Conservation (phyloP, 2,329 filamentous ascomycete genomes). For the Beauveria scarabaeidicola region DNA sequence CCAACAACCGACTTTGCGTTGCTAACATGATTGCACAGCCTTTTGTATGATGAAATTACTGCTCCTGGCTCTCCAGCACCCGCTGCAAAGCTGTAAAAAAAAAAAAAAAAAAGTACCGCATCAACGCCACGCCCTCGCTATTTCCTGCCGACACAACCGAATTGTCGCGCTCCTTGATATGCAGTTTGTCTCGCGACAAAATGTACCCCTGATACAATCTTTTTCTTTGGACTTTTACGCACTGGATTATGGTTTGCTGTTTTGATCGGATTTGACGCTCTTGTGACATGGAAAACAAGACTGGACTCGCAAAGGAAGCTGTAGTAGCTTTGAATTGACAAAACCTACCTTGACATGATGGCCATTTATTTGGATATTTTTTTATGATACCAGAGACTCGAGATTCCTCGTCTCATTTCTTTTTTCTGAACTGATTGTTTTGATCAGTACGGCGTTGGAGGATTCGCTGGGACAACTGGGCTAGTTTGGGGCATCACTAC, state of each 20-base stretch:
- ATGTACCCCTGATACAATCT: slow-evolving; percentile 3
- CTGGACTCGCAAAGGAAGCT: slow-evolving; percentile 5
- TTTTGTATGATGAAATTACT: slow-evolving; percentile 85
- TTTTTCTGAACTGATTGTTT: neutral
- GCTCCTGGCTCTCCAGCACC: slow-evolving; percentile 53
- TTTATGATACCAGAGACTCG: slow-evolving; percentile 9
- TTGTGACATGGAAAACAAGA: neutral
- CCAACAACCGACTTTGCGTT: neutral
- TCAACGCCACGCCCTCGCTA: neutral
- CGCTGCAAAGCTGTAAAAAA: slow-evolving; percentile 55
- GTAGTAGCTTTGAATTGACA: slow-evolving; percentile 13
- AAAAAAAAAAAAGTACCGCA: neutral
- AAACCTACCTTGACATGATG: slow-evolving; percentile 10
- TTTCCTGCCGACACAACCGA: neutral
- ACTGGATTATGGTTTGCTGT: neutral
- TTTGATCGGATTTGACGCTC: neutral
- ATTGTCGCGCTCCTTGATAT: neutral
- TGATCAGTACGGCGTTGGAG: neutral
- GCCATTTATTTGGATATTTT: slow-evolving; percentile 4
- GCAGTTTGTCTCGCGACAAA: neutral
- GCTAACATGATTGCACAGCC: slow-evolving; percentile 33
- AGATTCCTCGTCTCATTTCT: neutral
- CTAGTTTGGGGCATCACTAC: neutral
- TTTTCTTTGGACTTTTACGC: neutral
- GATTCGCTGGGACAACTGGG: neutral